phyloP scores from a whole-genome alignment of 2,329 filamentous ascomycete genomes.

The Penicillium concentricum region DNA sequence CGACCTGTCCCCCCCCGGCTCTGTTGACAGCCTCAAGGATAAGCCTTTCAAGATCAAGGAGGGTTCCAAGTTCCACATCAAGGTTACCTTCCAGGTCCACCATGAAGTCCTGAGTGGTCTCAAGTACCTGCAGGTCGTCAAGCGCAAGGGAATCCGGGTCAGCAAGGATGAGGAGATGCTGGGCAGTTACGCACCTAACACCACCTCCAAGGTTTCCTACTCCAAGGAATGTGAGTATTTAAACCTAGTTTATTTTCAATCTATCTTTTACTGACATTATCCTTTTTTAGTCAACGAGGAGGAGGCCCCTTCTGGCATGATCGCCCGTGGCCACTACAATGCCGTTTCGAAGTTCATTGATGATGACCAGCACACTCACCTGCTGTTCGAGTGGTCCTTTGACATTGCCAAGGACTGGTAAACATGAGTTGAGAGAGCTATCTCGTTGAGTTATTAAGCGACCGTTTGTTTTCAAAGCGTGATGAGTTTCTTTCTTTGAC shows the following conservation, averaged over 20 bases:
- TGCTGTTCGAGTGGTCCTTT: conserved; percentile 94
- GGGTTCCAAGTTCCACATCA: conserved; percentile 90
- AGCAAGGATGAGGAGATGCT: conserved; percentile 99
- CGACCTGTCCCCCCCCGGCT: conserved; percentile 73
- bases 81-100: conserved; percentile 90
- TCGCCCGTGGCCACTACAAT: conserved; percentile 86
- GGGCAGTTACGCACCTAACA: conserved; percentile 92
- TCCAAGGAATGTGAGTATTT: conserved; percentile 79
- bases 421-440: conserved; percentile 8
- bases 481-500: conserved; percentile 30
- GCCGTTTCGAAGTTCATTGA: conserved; percentile 89
- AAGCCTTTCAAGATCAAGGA: conserved; percentile 98
- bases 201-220: conserved; percentile 79
- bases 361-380: conserved; percentile 86
- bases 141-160: conserved; percentile 80
- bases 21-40: conserved; percentile 75
- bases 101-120: conserved; percentile 92
- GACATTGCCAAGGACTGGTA: conserved; percentile 95
- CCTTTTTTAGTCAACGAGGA: conserved; percentile 73
- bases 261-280: neutral
- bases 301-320: conserved; percentile 87
- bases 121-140: conserved; percentile 93
- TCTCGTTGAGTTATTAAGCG: conserved; percentile 25
- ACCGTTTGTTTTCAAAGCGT: conserved; percentile 27
- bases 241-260: neutral